phyloP scores from a whole-genome alignment of 2,329 filamentous ascomycete species.

The Helotiales sp. region DNA sequence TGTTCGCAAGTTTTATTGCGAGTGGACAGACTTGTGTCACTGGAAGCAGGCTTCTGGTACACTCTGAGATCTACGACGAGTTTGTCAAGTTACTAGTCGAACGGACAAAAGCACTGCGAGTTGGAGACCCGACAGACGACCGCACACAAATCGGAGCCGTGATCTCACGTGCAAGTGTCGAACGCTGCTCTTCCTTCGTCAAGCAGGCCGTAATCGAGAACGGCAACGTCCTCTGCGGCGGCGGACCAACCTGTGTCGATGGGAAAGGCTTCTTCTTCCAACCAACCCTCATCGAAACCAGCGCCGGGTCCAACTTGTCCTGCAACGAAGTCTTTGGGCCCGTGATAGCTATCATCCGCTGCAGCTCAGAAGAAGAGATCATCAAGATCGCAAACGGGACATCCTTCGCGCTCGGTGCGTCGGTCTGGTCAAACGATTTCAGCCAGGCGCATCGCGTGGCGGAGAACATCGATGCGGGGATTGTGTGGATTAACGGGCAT shows the following conservation, averaged over 20 bases:
- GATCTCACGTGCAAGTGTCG: slow-evolving; percentile 69
- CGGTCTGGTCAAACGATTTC: slow-evolving; percentile 79
- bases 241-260: slow-evolving; percentile 52
- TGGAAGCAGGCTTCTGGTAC: slow-evolving; percentile 58
- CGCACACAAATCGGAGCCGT: slow-evolving; percentile 60
- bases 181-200: slow-evolving; percentile 50
- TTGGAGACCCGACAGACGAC: slow-evolving; percentile 59
- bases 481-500: slow-evolving; percentile 83
- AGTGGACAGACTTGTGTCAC: slow-evolving; percentile 62
- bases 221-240: slow-evolving; percentile 52
- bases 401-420: slow-evolving; percentile 86
- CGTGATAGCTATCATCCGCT: slow-evolving; percentile 84
- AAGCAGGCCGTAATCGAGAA: slow-evolving; percentile 41
- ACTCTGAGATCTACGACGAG: slow-evolving; percentile 47
- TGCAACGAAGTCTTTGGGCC: slow-evolving; percentile 93
- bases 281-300: slow-evolving; percentile 78
- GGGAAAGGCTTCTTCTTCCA: slow-evolving; percentile 77
- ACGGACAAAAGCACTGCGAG: slow-evolving; percentile 53
- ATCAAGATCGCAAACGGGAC: slow-evolving; percentile 78
- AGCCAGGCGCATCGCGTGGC: slow-evolving; percentile 64
- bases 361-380: slow-evolving; percentile 85
- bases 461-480: slow-evolving; percentile 76
- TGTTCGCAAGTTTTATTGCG: slow-evolving; percentile 54
- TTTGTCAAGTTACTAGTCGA: slow-evolving; percentile 46
- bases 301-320: slow-evolving; percentile 85